Conservation (phyloP, 148 eudicot genomes). For the Polygonum maritimum region DNA sequence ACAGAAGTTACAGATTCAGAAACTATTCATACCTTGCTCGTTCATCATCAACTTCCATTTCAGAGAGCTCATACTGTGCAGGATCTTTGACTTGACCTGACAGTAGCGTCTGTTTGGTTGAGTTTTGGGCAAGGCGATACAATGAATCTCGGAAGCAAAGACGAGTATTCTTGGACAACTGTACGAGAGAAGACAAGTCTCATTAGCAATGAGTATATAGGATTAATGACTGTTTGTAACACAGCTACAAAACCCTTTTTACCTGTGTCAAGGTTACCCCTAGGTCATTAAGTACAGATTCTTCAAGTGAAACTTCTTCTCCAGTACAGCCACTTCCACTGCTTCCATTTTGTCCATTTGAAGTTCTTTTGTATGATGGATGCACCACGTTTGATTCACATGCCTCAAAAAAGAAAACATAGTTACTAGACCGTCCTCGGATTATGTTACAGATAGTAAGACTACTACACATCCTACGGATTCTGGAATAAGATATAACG, state of each 20-base stretch:
- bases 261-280: conserved; percentile 56
- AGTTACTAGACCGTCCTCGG: background rate
- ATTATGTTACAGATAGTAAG: background rate
- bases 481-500: background rate
- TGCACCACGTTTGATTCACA: conserved; percentile 15
- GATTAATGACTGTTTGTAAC: background rate
- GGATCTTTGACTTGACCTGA: conserved; percentile 6
- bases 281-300: conserved; percentile 46
- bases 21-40: conserved; percentile 29
- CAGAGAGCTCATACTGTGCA: conserved; percentile 14
- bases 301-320: conserved; percentile 44
- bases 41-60: conserved; percentile 19
- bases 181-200: conserved; percentile 4
- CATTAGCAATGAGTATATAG: conserved; percentile 8
- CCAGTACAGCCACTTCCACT: conserved; percentile 10
- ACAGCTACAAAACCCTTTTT: background rate
- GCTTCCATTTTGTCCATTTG: conserved; percentile 18
- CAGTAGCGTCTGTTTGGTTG: conserved; percentile 33
- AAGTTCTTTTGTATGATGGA: background rate
- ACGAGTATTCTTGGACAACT: conserved; percentile 55
- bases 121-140: conserved; percentile 71
- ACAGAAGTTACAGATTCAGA: background rate
- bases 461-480: background rate
- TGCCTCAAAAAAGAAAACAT: conserved; percentile 27
- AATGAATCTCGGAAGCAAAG: conserved; percentile 76